These are phyloP conservation scores for Ogataea trehaloabstinens DNA, from an alignment of 805 yeast genomes.

Conservation along the genomic window DNA sequence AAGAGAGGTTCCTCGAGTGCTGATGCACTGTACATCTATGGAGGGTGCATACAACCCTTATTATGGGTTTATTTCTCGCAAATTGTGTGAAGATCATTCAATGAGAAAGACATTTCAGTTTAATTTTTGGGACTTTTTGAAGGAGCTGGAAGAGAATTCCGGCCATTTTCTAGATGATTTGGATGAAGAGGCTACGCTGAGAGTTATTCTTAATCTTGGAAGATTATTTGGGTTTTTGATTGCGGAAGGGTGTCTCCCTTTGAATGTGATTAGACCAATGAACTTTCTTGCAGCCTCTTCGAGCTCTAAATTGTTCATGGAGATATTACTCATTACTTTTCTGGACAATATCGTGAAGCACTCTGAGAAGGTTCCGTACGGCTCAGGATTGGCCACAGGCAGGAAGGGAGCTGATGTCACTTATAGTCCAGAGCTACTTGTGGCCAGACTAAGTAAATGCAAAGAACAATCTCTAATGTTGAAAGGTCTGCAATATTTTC, in stretches of 20 bases:
- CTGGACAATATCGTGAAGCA: constrained; percentile 63
- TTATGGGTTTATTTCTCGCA: constrained; percentile 76
- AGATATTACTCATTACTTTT: constrained; percentile 66
- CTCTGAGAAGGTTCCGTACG: constrained; percentile 49
- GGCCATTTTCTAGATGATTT: constrained; percentile 23
- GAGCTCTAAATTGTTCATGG: constrained; percentile 68
- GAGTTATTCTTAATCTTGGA: constrained; percentile 68
- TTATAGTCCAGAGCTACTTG: constrained; percentile 32
- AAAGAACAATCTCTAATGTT: constrained; percentile 56
- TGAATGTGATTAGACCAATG: constrained; percentile 70
- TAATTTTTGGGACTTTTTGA: constrained; percentile 80
- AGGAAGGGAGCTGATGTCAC: constrained; percentile 27
- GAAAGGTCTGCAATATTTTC: constrained; percentile 65
- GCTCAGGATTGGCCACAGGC: constrained; percentile 38
- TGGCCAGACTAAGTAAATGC: constrained; percentile 45
- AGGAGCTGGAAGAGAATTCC: constrained; percentile 55
- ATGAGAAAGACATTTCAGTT: constrained; percentile 85
- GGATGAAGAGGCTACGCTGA: constrained; percentile 57
- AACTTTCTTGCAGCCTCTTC: constrained; percentile 65
- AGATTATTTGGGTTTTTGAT: constrained; percentile 76
- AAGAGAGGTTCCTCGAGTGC: constrained; percentile 80
- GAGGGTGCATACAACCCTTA: constrained; percentile 88
- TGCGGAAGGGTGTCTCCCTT: constrained; percentile 68
- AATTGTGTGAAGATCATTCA: constrained; percentile 71
- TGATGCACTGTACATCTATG: constrained; percentile 80